Base-by-base conservation (phyloP, 1,139 yeast species). In the Starmera stellimalicola region DNA sequence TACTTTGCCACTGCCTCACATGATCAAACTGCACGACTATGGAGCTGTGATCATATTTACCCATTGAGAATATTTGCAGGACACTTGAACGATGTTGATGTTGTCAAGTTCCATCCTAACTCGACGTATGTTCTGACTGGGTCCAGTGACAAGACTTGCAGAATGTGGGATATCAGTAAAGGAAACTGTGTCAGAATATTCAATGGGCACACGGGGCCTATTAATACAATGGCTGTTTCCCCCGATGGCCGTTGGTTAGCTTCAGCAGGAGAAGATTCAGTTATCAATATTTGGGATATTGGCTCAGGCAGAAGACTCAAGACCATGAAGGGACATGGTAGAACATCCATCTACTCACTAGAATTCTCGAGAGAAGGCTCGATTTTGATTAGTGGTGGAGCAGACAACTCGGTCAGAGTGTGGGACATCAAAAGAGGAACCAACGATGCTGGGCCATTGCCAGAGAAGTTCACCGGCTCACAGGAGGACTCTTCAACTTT, bases 181-280 rank as follows among this genome's bases (percentile, higher is more conserved):
- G 99, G 98, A 26, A 79, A 75, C 45, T 77, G 94, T 29, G 97
- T 88, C 12, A 73, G 98, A 42, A 77, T 91, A n/a, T 91, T 93
- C 55, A 75, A 85, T 58, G 97, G 97, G 1, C 97, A 91, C 50
- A 77, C 93, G 2, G 91, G 91, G 12, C 81, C 96, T 1, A 73
- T 93, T 25, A 82, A 84, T 45, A 71, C 87, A 29, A 66, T 85
- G 48, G 87, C 94, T 1, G 94, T 85, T 8, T 81, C 95, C 0
- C 97, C 97, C 1, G 96, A 91, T 58, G 99, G 99, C 3, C 70
- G 96, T 50, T 84, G 95, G 94, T 63, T 91, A 38, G 96, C 97
- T 3, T 76, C 91, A 40, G 97, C 94, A 9, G 95, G 95, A 32
- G 97, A 88, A 54, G 98, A 88, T 55, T 79, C 87, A 34, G 71